Conservation (phyloP, 148 eudicot genomes). For the Diospyros kaki region DNA sequence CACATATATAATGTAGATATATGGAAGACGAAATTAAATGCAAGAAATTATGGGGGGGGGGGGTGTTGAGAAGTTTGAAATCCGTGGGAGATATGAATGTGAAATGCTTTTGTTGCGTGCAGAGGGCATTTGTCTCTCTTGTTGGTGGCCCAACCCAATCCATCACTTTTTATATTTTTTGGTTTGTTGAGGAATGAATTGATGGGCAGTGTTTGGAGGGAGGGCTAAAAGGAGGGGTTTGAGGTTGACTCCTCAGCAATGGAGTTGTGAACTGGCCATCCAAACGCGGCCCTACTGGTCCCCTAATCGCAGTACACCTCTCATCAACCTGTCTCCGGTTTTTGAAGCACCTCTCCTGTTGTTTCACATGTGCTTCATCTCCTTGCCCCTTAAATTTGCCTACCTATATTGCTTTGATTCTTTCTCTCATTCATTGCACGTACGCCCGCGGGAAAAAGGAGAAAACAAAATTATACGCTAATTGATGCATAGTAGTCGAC, state of each 20-base stretch:
- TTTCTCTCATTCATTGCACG: conserved; percentile 11
- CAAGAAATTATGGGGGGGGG: neutral
- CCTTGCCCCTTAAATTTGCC: neutral
- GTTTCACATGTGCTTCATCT: conserved; percentile 28
- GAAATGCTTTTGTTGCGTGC: conserved; percentile 22
- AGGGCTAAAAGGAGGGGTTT: conserved; percentile 21
- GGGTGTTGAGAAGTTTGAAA: neutral
- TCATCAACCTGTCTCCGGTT: conserved; percentile 41
- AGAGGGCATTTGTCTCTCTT: conserved; percentile 5
- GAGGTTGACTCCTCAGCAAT: conserved; percentile 66
- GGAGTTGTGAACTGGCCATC: conserved; percentile 22
- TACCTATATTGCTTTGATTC: conserved; percentile 11
- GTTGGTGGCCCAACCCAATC: conserved; percentile 6
- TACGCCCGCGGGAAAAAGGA: neutral
- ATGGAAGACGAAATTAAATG: too few relatives aligned
- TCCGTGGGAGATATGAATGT: neutral
- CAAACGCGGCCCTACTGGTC: conserved; percentile 41
- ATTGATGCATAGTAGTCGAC: neutral
- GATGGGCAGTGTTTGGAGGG: conserved; percentile 30
- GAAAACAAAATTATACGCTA: neutral
- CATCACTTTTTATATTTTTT: too few relatives aligned
- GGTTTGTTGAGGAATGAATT: too few relatives aligned
- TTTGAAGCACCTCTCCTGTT: conserved; percentile 36
- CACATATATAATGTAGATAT: conserved; percentile 10
- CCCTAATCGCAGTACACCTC: conserved; percentile 47